Percentiles rank a stretch among this genome's conserved stretches.
These are phyloP conservation scores for Dryas integrifolia DNA, from an alignment of 331 rosid genomes.

Conservation along the genomic window DNA sequence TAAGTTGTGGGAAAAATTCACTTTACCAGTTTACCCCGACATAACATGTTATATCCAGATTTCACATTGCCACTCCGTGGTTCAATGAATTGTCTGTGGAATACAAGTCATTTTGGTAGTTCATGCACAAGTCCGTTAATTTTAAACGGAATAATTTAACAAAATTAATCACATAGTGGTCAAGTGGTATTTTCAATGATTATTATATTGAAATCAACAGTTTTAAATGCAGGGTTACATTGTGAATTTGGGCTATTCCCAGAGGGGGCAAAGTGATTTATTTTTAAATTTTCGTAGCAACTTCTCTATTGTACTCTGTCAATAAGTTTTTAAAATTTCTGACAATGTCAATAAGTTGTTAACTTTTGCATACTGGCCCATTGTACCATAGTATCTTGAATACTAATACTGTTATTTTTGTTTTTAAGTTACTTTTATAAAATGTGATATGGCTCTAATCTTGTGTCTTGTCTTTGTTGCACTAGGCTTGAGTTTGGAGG, in stretches of 20 bases:
- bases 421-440: neutral
- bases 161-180: neutral
- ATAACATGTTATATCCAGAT: neutral
- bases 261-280: constrained; percentile 1
- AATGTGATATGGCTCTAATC: neutral
- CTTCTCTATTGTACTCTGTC: neutral
- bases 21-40: neutral
- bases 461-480: constrained; percentile 10
- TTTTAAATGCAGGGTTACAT: no score
- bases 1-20: neutral
- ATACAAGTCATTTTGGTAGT: neutral
- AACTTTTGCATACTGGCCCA: neutral
- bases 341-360: no score
- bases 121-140: neutral
- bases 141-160: neutral
- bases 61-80: neutral
- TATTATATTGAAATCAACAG: no score
- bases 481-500: constrained; percentile 79
- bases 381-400: neutral
- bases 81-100: neutral
- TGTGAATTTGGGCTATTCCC: neutral
- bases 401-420: neutral
- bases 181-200: neutral
- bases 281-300: neutral
- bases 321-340: neutral